Percentiles rank a stretch among this genome's conserved stretches.
Evolutionary conservation across 306 rosid genomes (phyloP).

Genomic region (Castanea mollissima): DNA sequence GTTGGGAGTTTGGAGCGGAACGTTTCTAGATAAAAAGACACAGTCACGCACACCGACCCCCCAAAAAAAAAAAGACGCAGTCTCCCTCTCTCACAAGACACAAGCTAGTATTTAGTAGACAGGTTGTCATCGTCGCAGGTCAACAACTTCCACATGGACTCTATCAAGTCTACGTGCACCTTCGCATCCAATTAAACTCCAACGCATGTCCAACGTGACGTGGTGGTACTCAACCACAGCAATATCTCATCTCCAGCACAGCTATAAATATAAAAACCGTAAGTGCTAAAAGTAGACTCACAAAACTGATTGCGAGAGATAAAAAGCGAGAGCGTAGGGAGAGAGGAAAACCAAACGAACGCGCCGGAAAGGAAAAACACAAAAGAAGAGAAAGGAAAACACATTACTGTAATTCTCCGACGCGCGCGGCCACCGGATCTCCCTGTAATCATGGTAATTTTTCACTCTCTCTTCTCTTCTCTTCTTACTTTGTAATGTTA

Average conservation of each 20-base stretch:
- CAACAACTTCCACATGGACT: too few species aligned
- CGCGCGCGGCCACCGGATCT: slow-evolving; percentile 20
- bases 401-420: slow-evolving; percentile 13
- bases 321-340: neutral
- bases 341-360: neutral
- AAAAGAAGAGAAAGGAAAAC: slow-evolving; percentile 4
- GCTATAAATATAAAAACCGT: neutral
- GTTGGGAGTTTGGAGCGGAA: too few species aligned
- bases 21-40: too few species aligned
- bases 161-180: neutral
- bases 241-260: neutral
- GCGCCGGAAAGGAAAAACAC: neutral
- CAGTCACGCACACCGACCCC: too few species aligned
- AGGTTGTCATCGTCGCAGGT: too few species aligned
- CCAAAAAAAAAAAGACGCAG: too few species aligned
- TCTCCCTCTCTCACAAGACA: too few species aligned
- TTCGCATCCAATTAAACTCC: neutral
- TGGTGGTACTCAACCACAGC: neutral
- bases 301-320: neutral
- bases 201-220: neutral
- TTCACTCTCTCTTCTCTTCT: neutral
- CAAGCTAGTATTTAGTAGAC: too few species aligned
- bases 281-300: neutral
- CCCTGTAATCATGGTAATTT: slow-evolving; percentile 28
- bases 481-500: neutral